Evolutionary conservation across 176 grass and related monocot species (phyloP).

Genomic region (Puccinellia tenuiflora): DNA sequence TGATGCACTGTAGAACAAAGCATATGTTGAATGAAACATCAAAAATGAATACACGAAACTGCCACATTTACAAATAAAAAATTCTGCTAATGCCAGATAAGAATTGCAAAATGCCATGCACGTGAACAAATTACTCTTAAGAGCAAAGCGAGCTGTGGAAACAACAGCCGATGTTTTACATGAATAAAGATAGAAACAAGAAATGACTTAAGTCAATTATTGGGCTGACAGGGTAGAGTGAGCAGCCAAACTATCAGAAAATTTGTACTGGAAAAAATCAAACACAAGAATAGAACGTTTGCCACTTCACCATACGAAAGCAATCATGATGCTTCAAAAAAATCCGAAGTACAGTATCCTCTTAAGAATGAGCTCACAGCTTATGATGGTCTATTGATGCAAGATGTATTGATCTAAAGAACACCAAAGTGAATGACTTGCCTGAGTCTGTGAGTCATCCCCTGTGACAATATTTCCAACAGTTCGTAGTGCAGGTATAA

Average conservation of each 20-base stretch:
- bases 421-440: neutral
- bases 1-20: constrained; percentile 48
- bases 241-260: neutral
- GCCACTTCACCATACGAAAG: neutral
- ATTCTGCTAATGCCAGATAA: neutral
- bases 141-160: neutral
- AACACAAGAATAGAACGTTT: neutral
- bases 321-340: neutral
- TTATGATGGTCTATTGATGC: neutral
- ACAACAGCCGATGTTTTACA: neutral
- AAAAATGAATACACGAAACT: neutral
- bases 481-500: constrained; percentile 93
- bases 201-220: neutral
- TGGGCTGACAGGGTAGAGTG: neutral
- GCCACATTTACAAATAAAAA: neutral
- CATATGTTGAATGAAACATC: neutral
- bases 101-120: neutral
- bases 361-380: neutral
- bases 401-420: neutral
- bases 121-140: neutral
- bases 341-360: neutral
- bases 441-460: constrained; percentile 90
- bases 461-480: constrained; percentile 99
- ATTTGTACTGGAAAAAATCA: neutral
- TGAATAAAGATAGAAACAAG: neutral